Evolutionary conservation across 371 early-diverging fungal species (phyloP).

Genomic region (Syncephalastrum racemosum): DNA sequence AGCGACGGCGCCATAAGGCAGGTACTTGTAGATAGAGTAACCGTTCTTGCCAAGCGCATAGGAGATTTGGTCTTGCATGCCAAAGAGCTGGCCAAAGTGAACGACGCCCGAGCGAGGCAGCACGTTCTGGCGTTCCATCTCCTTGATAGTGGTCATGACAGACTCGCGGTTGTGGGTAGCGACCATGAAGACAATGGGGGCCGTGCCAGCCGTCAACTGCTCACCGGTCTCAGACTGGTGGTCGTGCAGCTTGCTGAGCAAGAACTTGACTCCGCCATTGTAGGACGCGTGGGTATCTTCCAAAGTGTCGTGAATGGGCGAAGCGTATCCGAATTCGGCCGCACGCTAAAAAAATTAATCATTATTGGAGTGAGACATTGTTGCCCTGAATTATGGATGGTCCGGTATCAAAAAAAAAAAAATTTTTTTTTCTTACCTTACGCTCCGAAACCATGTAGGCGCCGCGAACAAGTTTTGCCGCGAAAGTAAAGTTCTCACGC

Average conservation of each 20-base stretch:
- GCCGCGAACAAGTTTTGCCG: constrained; percentile 91
- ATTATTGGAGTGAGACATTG: constrained; percentile 1
- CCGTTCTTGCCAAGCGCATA: constrained; percentile 76
- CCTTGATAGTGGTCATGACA: constrained; percentile 63
- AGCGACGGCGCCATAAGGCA: constrained; percentile 83
- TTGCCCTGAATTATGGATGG: not conserved
- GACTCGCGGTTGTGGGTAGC: constrained; percentile 93
- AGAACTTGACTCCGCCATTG: constrained; percentile 75
- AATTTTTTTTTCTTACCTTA: constrained; percentile 31
- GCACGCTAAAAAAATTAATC: constrained; percentile 53
- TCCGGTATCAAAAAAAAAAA: not conserved
- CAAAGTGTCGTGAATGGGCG: constrained; percentile 83
- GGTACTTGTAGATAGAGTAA: constrained; percentile 86
- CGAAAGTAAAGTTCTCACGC: constrained; percentile 74
- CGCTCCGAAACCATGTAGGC: constrained; percentile 90
- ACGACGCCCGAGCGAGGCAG: constrained; percentile 65
- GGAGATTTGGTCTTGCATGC: constrained; percentile 85
- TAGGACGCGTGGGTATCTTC: constrained; percentile 85
- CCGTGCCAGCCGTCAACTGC: constrained; percentile 29
- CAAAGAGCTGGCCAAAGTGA: constrained; percentile 91
- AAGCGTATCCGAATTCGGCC: constrained; percentile 58
- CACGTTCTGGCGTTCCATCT: constrained; percentile 65
- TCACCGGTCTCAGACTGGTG: constrained; percentile 27
- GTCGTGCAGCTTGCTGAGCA: constrained; percentile 59
- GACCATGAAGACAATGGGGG: constrained; percentile 76